Conservation (phyloP, 2,329 filamentous ascomycete species). For the Fusarium praegraminearum region DNA sequence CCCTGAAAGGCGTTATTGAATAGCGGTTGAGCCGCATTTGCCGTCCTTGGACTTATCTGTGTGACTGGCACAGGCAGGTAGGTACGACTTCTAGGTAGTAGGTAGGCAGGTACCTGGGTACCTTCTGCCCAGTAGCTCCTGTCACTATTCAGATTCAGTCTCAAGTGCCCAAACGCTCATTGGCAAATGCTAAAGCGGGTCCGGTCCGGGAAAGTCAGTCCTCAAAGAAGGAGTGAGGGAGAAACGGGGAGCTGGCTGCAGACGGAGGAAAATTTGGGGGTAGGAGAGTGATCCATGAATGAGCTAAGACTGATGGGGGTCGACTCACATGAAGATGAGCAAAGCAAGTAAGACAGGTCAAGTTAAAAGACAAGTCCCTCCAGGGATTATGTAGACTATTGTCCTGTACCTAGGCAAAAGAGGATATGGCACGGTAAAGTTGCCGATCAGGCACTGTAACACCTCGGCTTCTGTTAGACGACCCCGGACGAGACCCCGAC, state of each 20-base stretch:
- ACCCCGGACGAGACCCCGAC: slow-evolving; percentile 15
- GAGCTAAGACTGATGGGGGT: background rate
- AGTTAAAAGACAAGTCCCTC: background rate
- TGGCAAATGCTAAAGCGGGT: background rate
- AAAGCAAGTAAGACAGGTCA: background rate
- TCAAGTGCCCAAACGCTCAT: slow-evolving; percentile 4
- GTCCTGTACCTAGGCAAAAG: background rate
- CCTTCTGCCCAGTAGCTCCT: background rate
- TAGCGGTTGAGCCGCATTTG: slow-evolving; percentile 23
- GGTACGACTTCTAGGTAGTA: too few relatives aligned
- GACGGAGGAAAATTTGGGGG: background rate
- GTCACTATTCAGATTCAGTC: background rate
- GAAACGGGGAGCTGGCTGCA: background rate
- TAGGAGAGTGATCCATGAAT: background rate
- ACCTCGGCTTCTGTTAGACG: slow-evolving; percentile 43
- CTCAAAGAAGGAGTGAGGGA: background rate
- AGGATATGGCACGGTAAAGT: background rate
- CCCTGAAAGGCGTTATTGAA: background rate
- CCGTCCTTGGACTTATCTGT: background rate
- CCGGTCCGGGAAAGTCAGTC: background rate
- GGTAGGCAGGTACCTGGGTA: background rate
- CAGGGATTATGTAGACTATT: background rate
- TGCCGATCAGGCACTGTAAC: slow-evolving; percentile 21
- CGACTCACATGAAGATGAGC: slow-evolving; percentile 4
- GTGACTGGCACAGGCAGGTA: background rate